These are phyloP conservation scores for Microcera coccophila DNA, from an alignment of 2,329 filamentous ascomycete genomes.

Conservation along the genomic window DNA sequence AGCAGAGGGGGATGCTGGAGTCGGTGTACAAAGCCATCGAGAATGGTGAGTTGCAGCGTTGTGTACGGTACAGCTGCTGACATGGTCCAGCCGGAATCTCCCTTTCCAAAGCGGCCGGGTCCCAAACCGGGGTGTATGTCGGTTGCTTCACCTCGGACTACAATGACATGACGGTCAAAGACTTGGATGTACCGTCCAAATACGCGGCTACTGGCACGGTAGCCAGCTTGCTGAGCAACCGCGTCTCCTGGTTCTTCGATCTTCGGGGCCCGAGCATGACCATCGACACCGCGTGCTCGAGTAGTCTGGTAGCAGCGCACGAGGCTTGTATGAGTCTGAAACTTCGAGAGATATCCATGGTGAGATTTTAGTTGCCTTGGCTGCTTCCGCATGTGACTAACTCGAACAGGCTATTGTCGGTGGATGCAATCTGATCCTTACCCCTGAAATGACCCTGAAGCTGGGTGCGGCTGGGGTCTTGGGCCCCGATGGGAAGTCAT, in stretches of 20 bases:
- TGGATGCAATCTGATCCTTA: conserved; percentile 17
- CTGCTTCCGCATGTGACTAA: not conserved
- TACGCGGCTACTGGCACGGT: not conserved
- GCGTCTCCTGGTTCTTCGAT: conserved; percentile 51
- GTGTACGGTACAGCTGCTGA: not conserved
- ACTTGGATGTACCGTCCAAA: not conserved
- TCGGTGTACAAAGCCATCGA: conserved; percentile 26
- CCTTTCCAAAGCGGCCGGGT: not conserved
- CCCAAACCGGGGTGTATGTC: not conserved
- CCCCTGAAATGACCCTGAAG: conserved; percentile 11
- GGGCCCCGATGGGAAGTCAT: conserved; percentile 25
- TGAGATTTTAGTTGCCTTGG: conserved; percentile 1
- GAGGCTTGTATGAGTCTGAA: not conserved
- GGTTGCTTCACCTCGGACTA: not conserved
- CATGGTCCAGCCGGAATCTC: not conserved
- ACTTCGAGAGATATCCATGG: not conserved
- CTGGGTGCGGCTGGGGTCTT: conserved; percentile 44
- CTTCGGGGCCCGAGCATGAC: conserved; percentile 49
- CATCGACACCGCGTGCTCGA: conserved; percentile 48
- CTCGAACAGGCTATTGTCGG: conserved; percentile 15
- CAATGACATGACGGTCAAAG: not conserved
- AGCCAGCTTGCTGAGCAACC: conserved; percentile 44
- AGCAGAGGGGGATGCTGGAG: not conserved
- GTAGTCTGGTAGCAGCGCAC: conserved; percentile 31
- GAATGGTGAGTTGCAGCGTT: not conserved